A percentile compares a stretch with the other conserved stretches of the same genome.
Conservation (phyloP, 108 stramenopile species). For the Nitzschia sp. region DNA sequence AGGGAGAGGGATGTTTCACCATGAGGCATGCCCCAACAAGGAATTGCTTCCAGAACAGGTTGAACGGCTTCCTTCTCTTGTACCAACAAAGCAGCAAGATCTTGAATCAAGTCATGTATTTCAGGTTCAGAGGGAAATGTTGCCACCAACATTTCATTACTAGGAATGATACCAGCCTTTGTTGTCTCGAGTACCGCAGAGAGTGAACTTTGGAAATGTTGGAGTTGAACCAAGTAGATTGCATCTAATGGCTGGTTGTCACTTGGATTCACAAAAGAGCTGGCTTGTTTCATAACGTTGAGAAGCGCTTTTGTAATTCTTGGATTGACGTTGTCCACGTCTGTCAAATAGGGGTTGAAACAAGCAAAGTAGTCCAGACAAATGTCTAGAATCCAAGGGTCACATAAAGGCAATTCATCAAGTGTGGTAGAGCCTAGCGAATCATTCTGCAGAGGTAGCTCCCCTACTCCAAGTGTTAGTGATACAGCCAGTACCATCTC, state of each 20-base stretch:
- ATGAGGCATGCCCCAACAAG: slow-evolving; percentile 46
- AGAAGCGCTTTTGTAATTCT: slow-evolving; percentile 20
- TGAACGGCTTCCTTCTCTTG: background rate
- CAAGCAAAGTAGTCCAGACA: slow-evolving; percentile 68
- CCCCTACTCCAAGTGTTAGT: slow-evolving; percentile 33
- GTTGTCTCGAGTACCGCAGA: background rate
- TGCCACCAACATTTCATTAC: background rate
- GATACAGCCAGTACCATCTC: slow-evolving; percentile 34
- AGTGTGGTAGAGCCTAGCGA: background rate
- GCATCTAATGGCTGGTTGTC: background rate
- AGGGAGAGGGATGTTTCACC: background rate
- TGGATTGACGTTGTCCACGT: slow-evolving; percentile 33
- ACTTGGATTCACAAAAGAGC: background rate
- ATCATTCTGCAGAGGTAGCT: slow-evolving; percentile 9
- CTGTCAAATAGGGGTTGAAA: slow-evolving; percentile 52
- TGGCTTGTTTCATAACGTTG: slow-evolving; percentile 10
- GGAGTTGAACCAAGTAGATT: background rate
- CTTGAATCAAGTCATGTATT: background rate
- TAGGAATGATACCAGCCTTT: background rate
- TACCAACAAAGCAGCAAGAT: background rate
- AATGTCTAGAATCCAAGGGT: slow-evolving; percentile 51
- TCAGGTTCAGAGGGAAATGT: background rate
- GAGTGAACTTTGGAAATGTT: background rate
- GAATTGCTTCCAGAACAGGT: slow-evolving; percentile 38
- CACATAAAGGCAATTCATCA: background rate